Evolutionary conservation across 495 filamentous ascomycete species (phyloP).

Genomic region (Mytilinidion resinicola): DNA sequence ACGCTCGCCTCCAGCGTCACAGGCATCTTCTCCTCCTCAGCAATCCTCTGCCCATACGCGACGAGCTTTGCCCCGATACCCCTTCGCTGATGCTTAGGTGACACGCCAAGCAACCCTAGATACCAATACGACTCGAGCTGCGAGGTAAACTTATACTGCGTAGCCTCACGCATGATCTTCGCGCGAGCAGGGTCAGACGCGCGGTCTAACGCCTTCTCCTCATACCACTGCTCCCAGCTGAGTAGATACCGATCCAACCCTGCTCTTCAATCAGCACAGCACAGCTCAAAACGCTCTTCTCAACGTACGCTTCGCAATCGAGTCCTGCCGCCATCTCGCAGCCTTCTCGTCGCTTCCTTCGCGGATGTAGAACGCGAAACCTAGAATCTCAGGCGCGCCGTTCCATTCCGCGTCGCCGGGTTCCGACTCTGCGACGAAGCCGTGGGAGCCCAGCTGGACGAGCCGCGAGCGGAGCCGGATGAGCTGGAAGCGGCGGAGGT

Average conservation of each 20-base stretch:
- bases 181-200: slow-evolving; percentile 4
- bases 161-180: neutral
- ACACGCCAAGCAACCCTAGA: slow-evolving; percentile 6
- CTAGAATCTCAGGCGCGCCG: slow-evolving; percentile 11
- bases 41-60: slow-evolving; percentile 12
- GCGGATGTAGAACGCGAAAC: slow-evolving; percentile 13
- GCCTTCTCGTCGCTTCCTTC: slow-evolving; percentile 6
- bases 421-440: slow-evolving; percentile 17
- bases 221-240: slow-evolving; percentile 19
- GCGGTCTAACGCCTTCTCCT: slow-evolving; percentile 8
- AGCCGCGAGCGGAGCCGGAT: slow-evolving; percentile 16
- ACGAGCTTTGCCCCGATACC: slow-evolving; percentile 15
- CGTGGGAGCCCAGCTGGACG: slow-evolving; percentile 9
- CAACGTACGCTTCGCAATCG: slow-evolving; percentile 5
- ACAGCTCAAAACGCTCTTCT: neutral
- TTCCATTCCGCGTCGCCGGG: slow-evolving; percentile 12
- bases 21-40: slow-evolving; percentile 11
- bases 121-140: slow-evolving; percentile 9
- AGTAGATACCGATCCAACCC: slow-evolving; percentile 18
- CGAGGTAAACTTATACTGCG: neutral
- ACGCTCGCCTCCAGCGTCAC: slow-evolving; percentile 15
- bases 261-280: neutral
- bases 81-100: slow-evolving; percentile 11
- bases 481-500: slow-evolving; percentile 14
- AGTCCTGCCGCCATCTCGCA: slow-evolving; percentile 6